A percentile compares a stretch with the other conserved stretches of the same genome.
phyloP scores from a whole-genome alignment of 1,139 yeast species.

The Scheffersomyces titani region DNA sequence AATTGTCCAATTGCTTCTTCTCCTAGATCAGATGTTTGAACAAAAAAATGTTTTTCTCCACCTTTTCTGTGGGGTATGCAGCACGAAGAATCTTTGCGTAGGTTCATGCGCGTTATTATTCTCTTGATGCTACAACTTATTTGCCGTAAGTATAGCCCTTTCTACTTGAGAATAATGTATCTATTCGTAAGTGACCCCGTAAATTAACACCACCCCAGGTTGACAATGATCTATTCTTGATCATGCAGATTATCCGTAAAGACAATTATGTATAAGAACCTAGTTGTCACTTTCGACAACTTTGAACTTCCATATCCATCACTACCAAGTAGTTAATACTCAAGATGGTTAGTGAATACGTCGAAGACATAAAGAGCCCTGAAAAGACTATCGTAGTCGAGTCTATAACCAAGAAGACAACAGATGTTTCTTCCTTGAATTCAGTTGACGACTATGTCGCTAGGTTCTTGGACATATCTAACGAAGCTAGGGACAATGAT shows the following conservation, averaged over 20 bases:
- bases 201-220: neutral
- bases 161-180: neutral
- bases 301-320: neutral
- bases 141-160: neutral
- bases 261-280: neutral
- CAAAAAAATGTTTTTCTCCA: neutral
- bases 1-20: neutral
- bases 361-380: constrained; percentile 23
- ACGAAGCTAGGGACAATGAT: constrained; percentile 40
- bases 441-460: constrained; percentile 37
- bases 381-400: constrained; percentile 14
- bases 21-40: neutral
- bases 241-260: neutral
- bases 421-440: constrained; percentile 14
- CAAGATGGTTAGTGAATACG: constrained; percentile 13
- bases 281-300: neutral
- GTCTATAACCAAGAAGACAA: constrained; percentile 17
- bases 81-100: neutral
- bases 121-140: neutral
- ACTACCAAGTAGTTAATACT: neutral
- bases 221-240: neutral
- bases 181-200: neutral
- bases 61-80: neutral
- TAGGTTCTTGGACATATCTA: constrained; percentile 45
- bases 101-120: neutral